These are phyloP conservation scores for Pseudocohnilembus persalinus DNA, from an alignment of 169 alveolate species.

Conservation along the genomic window DNA sequence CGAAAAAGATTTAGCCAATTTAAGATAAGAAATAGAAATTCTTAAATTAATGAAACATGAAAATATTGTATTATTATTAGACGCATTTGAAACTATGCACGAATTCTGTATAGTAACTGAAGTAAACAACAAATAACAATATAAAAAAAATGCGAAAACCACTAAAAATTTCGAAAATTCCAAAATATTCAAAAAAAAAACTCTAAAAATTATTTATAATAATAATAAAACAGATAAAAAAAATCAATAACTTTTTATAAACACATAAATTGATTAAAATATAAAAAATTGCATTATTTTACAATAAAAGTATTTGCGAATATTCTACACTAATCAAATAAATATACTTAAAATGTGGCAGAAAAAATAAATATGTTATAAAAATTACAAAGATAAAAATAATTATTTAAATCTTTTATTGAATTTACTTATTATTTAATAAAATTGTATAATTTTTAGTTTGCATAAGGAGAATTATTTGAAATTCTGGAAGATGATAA, in stretches of 20 bases:
- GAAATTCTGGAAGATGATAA: constrained; percentile 90
- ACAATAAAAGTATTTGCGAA: neutral
- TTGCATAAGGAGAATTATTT: constrained; percentile 92
- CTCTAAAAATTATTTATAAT: too few relatives aligned
- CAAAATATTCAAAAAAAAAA: too few relatives aligned
- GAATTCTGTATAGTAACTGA: constrained; percentile 92
- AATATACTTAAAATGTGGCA: too few relatives aligned
- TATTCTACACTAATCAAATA: too few relatives aligned
- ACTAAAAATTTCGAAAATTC: too few relatives aligned
- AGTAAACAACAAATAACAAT: constrained; percentile 10
- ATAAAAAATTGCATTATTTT: neutral
- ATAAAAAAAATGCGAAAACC: too few relatives aligned
- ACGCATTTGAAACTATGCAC: constrained; percentile 88
- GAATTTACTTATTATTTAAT: neutral
- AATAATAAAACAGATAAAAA: too few relatives aligned
- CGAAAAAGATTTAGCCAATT: constrained; percentile 87
- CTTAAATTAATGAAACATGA: constrained; percentile 87
- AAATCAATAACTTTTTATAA: neutral
- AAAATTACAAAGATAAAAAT: too few relatives aligned
- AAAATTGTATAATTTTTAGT: constrained; percentile 33
- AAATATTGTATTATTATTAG: constrained; percentile 86
- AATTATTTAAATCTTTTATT: too few relatives aligned
- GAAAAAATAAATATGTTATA: too few relatives aligned
- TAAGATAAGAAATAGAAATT: constrained; percentile 89
- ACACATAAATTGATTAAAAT: neutral